Evolutionary conservation across 164 flowering plant species (phyloP).

Genomic region (Annona cherimola): DNA sequence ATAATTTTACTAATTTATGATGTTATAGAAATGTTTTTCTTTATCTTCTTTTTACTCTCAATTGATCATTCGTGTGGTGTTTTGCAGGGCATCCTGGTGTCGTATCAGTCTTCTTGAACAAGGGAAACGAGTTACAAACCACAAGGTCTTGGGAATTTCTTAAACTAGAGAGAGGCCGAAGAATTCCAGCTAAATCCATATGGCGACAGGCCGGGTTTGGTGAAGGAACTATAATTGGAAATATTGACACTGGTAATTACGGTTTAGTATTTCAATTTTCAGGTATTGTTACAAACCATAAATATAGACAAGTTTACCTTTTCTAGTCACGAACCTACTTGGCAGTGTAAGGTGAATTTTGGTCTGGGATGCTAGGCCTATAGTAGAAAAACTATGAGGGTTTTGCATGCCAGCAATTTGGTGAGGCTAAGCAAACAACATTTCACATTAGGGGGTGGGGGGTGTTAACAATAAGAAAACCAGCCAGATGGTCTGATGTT

Average conservation of each 20-base stretch:
- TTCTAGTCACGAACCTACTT: no score
- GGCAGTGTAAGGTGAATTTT: no score
- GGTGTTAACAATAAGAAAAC: no score
- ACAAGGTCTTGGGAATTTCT: constrained; percentile 71
- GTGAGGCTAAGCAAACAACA: no score
- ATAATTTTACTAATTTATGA: not conserved
- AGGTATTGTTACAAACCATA: constrained; percentile 1
- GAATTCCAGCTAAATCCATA: constrained; percentile 24
- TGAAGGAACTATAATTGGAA: constrained; percentile 67
- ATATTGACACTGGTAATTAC: constrained; percentile 58
- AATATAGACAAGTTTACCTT: no score
- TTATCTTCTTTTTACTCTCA: not conserved
- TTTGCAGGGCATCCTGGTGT: constrained; percentile 58
- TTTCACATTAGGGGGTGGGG: no score
- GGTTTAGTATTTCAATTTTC: constrained; percentile 7
- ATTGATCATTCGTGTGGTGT: not conserved
- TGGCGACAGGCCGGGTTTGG: constrained; percentile 68
- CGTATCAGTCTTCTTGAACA: constrained; percentile 53
- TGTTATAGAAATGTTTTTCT: not conserved
- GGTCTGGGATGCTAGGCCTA: no score
- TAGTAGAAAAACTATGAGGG: no score
- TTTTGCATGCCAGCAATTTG: no score
- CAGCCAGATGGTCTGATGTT: no score
- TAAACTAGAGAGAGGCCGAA: constrained; percentile 36
- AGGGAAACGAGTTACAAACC: constrained; percentile 47